phyloP scores from a whole-genome alignment of 1,284 basidiomycete species.

The Pyrrhoderma lamaoense region DNA sequence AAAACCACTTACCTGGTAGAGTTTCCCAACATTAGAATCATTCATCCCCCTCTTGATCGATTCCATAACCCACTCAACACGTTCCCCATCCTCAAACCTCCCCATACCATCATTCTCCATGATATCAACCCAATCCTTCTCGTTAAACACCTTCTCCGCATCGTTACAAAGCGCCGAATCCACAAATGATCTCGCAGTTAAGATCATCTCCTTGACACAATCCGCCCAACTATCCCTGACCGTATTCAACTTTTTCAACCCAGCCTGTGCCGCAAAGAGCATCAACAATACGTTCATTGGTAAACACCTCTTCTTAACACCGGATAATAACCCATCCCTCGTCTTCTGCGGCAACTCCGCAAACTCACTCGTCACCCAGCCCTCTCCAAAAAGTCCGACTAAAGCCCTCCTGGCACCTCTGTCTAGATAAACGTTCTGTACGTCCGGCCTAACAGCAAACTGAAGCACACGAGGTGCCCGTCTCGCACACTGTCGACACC shows the following conservation, averaged over 20 bases:
- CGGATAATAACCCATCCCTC: constrained; percentile 61
- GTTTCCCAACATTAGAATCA: constrained; percentile 51
- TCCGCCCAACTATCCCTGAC: constrained; percentile 66
- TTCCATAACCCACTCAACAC: constrained; percentile 64
- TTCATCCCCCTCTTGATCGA: constrained; percentile 51
- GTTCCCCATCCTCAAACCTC: constrained; percentile 67
- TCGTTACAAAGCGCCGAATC: constrained; percentile 56
- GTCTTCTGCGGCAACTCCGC: constrained; percentile 59
- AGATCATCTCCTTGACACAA: constrained; percentile 54
- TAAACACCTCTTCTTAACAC: constrained; percentile 60
- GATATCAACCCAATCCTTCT: constrained; percentile 63
- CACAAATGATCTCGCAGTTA: constrained; percentile 47
- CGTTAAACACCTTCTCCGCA: constrained; percentile 56
- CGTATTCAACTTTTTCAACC: constrained; percentile 44
- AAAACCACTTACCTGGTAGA: constrained; percentile 60
- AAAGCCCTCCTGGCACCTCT: constrained; percentile 67
- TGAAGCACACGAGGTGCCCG: constrained; percentile 75
- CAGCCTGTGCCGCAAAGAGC: constrained; percentile 60
- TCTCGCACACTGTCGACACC: constrained; percentile 72
- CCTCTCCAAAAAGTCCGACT: constrained; percentile 75
- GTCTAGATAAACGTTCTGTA: constrained; percentile 65
- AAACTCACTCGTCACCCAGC: constrained; percentile 80
- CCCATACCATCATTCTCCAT: constrained; percentile 57
- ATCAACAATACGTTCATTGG: constrained; percentile 59
- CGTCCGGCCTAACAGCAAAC: constrained; percentile 69